phyloP scores from a whole-genome alignment of 345 rosid genomes.

The Atalantia buxifolia region DNA sequence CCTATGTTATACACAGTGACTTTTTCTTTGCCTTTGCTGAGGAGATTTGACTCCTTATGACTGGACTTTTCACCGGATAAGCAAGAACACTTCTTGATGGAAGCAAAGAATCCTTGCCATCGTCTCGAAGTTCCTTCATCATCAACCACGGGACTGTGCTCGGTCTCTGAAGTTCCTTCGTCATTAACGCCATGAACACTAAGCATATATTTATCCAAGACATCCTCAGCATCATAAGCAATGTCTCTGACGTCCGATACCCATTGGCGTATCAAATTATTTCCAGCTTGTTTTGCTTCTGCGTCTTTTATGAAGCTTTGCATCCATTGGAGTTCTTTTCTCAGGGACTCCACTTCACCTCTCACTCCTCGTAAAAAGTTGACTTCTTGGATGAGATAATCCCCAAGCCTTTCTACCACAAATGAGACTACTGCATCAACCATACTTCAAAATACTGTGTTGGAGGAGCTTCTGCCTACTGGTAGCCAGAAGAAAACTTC shows the following conservation, averaged over 20 bases:
- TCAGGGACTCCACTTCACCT: slow-evolving; percentile 22
- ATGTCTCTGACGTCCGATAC: slow-evolving; percentile 27
- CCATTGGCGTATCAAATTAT: slow-evolving; percentile 32
- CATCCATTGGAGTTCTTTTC: slow-evolving; percentile 29
- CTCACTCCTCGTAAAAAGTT: slow-evolving; percentile 1
- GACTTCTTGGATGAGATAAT: slow-evolving; percentile 12
- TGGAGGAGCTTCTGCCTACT: no score
- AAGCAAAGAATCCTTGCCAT: no score
- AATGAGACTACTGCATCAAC: slow-evolving; percentile 30
- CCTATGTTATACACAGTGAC: not conserved
- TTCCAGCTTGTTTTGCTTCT: slow-evolving; percentile 27
- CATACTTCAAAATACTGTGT: not conserved
- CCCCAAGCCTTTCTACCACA: slow-evolving; percentile 27
- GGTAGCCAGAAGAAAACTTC: no score
- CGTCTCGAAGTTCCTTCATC: no score
- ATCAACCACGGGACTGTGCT: no score
- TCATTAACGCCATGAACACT: slow-evolving; percentile 6
- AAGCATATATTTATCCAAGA: slow-evolving; percentile 26
- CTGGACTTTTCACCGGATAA: not conserved
- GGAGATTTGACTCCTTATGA: not conserved
- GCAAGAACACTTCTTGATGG: no score
- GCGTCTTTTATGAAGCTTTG: slow-evolving; percentile 34
- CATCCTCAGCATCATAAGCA: slow-evolving; percentile 34
- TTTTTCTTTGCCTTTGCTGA: not conserved
- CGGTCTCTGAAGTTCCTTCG: not conserved